Conservation (phyloP, 495 filamentous ascomycete genomes). For the Rostrohypoxylon terebratum region DNA sequence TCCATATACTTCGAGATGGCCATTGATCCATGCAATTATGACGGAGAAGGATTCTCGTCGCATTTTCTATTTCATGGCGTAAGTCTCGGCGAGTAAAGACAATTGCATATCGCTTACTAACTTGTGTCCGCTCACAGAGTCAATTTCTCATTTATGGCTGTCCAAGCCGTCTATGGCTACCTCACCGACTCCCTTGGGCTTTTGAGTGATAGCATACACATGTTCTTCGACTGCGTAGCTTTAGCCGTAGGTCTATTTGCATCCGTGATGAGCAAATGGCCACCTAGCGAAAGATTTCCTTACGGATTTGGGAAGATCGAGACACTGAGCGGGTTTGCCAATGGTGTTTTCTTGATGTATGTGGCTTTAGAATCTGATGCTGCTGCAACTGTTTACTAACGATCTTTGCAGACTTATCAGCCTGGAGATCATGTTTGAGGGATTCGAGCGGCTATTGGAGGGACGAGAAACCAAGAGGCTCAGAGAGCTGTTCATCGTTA, state of each 20-base stretch:
- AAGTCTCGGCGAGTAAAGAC: constrained; percentile 47
- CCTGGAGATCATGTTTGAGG: constrained; percentile 96
- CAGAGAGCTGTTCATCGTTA: constrained; percentile 88
- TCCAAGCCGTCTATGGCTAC: constrained; percentile 94
- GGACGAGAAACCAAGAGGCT: constrained; percentile 85
- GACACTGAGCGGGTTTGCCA: constrained; percentile 94
- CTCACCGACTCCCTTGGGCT: constrained; percentile 91
- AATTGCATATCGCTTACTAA: not conserved
- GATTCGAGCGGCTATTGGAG: constrained; percentile 84
- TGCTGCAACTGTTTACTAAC: constrained; percentile 12
- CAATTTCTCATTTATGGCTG: constrained; percentile 94
- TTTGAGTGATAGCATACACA: constrained; percentile 97
- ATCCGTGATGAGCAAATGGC: constrained; percentile 98
- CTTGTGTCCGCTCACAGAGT: constrained; percentile 65
- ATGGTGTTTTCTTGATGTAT: constrained; percentile 95
- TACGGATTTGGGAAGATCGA: constrained; percentile 98
- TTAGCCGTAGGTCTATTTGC: constrained; percentile 91
- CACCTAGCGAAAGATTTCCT: constrained; percentile 84
- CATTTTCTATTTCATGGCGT: constrained; percentile 98
- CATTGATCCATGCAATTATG: constrained; percentile 84
- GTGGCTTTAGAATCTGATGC: constrained; percentile 20
- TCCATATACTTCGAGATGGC: constrained; percentile 71
- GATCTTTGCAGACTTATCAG: constrained; percentile 79
- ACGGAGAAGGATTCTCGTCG: constrained; percentile 92
- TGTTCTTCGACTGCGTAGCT: constrained; percentile 99